Evolutionary conservation across 768 basidiomycete genomes (phyloP).

Genomic region (Suillus alpinus): DNA sequence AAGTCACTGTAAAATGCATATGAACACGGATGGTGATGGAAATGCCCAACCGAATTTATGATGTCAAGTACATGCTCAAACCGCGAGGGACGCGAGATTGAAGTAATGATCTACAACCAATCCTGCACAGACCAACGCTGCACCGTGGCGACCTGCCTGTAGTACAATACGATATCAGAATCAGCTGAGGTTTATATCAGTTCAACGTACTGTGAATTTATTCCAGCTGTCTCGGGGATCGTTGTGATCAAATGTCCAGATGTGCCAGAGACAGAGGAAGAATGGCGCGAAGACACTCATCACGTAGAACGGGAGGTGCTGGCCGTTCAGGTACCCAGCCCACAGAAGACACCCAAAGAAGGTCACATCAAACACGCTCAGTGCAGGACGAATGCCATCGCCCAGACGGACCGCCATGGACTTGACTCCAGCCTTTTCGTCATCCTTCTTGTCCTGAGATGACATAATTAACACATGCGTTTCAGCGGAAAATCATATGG

Average conservation of each 20-base stretch:
- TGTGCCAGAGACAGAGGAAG: neutral
- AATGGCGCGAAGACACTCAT: neutral
- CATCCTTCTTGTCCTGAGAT: conserved; percentile 76
- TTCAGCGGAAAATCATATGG: neutral
- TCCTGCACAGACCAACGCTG: neutral
- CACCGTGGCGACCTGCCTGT: neutral
- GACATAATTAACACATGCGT: conserved; percentile 63
- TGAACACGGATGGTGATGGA: neutral
- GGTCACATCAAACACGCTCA: conserved; percentile 46
- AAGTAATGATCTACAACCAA: neutral
- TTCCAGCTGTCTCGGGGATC: neutral
- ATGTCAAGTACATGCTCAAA: neutral
- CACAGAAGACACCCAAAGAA: conserved; percentile 53
- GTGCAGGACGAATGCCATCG: conserved; percentile 52
- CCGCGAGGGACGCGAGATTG: neutral
- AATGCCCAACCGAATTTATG: neutral
- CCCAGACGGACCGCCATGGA: conserved; percentile 77
- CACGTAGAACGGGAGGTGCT: conserved; percentile 31
- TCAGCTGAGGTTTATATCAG: too few species aligned
- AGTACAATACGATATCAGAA: neutral
- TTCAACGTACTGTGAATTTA: neutral
- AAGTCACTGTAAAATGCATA: neutral
- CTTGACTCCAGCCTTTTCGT: conserved; percentile 67
- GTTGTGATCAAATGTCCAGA: neutral
- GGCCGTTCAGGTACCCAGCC: conserved; percentile 51